phyloP scores from a whole-genome alignment of 139 green algal species.

The Chlorella vulgaris region DNA sequence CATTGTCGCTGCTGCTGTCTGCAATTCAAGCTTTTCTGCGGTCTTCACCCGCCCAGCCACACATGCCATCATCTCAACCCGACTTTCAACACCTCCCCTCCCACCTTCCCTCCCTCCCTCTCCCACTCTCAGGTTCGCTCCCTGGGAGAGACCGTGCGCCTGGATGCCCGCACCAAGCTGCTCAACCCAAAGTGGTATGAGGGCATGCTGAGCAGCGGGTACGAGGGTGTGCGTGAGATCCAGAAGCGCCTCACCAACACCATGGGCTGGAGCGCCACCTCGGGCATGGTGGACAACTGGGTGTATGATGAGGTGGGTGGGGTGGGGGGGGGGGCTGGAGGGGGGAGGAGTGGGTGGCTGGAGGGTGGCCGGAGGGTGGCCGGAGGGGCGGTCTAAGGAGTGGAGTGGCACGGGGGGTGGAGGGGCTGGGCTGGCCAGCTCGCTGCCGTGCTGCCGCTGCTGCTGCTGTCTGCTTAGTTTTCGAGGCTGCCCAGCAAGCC shows the following conservation, averaged over 20 bases:
- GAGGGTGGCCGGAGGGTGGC: no score
- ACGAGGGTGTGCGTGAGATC: slow-evolving; percentile 99
- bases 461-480: no score
- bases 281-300: slow-evolving; percentile 97
- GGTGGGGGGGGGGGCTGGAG: not conserved
- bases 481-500: no score
- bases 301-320: slow-evolving; percentile 98
- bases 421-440: not conserved
- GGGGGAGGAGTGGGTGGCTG: not conserved
- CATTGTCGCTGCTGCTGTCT: no score
- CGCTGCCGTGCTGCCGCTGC: no score
- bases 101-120: not conserved
- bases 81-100: not conserved
- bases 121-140: slow-evolving; percentile 77
- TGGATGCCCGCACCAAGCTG: slow-evolving; percentile 99
- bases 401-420: not conserved
- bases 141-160: slow-evolving; percentile 92
- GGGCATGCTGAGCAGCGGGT: slow-evolving; percentile 68
- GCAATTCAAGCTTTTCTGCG: no score
- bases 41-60: no score
- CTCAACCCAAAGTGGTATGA: slow-evolving; percentile 98
- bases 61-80: no score
- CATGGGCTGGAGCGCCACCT: slow-evolving; percentile 97
- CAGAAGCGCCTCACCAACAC: slow-evolving; percentile 99
- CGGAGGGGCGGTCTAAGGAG: not conserved